Base-by-base conservation (phyloP, 1,284 basidiomycete genomes). In the Irpex sp. region DNA sequence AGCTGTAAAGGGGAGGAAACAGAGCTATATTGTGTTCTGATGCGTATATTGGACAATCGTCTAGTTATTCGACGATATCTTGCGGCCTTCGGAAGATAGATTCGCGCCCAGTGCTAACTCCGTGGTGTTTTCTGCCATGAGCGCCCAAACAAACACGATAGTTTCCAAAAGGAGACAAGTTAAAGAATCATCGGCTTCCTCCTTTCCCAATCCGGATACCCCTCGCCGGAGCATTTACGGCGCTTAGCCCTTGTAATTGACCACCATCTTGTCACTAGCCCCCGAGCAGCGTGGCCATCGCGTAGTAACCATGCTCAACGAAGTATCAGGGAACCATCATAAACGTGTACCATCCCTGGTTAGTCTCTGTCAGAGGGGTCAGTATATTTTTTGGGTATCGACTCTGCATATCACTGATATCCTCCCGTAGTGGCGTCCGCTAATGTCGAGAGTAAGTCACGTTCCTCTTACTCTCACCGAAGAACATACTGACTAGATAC, bases 371-470 rank as follows among this genome's bases (percentile, higher is more conserved):
- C 78, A 78, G 62, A 72, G 79, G 72, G 79, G 26, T 26, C 26
- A 26, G 26, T 26, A 26, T 26, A 26, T 26, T 26, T 26, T 26
- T 26, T 26, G 26, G 26, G 26, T 26, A 26, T 26, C 26, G 26
- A 26, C 26, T 26, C 26, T 26, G 26, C 26, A 26, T 26, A 26
- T 26, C 26, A 26, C 26, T 26, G 26, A 26, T 26, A 26, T 26
- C 26, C 26, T 26, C 26, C 26, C 26, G 26, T 15, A 86, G 87
- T 87, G 63, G 83, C 85, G 49, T 77, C 75, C 54, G 74, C 79
- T 44, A 79, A 88, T 71, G 81, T 83, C 62, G 85, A 88, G 62
- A 79, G 87, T 88, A 64, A 54, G 73, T 68, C 40, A 60, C n/a
- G 58, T 61, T 19, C 11, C 4, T 34, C 48, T 37, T 26, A 4